Conservation (phyloP, 805 yeast species). For the Candida xyloterini region DNA sequence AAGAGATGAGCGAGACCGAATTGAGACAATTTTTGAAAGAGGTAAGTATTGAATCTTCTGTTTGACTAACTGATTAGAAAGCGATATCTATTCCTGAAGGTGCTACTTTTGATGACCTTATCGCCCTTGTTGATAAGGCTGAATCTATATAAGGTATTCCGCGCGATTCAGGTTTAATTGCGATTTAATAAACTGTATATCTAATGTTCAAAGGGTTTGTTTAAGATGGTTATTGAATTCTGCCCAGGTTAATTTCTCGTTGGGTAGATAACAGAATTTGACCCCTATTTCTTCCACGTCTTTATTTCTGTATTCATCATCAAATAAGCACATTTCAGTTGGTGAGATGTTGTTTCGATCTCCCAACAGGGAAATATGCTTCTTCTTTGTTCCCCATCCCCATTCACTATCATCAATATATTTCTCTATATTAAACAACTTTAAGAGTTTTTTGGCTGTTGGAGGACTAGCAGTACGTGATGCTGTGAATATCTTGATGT, state of each 20-base stretch:
- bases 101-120: constrained; percentile 45
- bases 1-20: constrained; percentile 36
- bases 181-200: constrained; percentile 5
- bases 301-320: constrained; percentile 74
- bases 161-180: constrained; percentile 5
- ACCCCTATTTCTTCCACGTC: constrained; percentile 76
- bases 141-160: constrained; percentile 23
- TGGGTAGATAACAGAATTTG: constrained; percentile 59
- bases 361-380: constrained; percentile 52
- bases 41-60: constrained; percentile 33
- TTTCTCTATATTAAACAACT: constrained; percentile 46
- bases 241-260: constrained; percentile 53
- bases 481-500: constrained; percentile 61
- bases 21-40: constrained; percentile 37
- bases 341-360: constrained; percentile 44
- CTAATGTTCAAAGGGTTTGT: background rate
- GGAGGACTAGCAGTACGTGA: constrained; percentile 77
- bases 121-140: constrained; percentile 45
- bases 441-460: constrained; percentile 65
- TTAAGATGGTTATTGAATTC: constrained; percentile 34
- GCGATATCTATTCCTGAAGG: constrained; percentile 44
- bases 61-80: constrained; percentile 33
- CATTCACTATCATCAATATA: constrained; percentile 62
- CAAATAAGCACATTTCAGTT: constrained; percentile 58
- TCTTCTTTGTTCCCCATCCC: constrained; percentile 62